Percentiles rank a stretch among this genome's conserved stretches.
Conservation (phyloP, 176 grass and related monocot species). For the Bonia amplexicaulis region DNA sequence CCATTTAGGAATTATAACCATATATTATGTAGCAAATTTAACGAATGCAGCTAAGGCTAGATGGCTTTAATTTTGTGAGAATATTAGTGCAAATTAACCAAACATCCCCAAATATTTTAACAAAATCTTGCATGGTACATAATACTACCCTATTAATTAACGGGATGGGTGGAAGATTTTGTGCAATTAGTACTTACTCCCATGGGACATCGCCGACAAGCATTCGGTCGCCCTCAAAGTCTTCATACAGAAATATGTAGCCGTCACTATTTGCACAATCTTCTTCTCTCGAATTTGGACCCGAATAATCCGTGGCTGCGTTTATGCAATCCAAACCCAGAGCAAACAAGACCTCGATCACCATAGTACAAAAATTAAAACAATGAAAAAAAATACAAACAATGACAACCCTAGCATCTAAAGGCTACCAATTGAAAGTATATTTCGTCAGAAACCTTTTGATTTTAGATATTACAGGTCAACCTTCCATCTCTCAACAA, state of each 20-base stretch:
- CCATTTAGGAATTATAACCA: not conserved
- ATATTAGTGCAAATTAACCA: not conserved
- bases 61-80: not conserved
- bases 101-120: not conserved
- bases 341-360: not conserved
- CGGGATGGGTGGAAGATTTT: not conserved
- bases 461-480: not conserved
- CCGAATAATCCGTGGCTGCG: conserved; percentile 37
- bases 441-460: not conserved
- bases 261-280: not conserved
- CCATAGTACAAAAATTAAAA: not conserved
- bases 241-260: conserved; percentile 81
- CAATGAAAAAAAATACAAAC: not conserved
- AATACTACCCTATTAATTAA: not conserved
- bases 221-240: conserved; percentile 80
- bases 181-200: conserved; percentile 56
- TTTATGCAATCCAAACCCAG: conserved; percentile 1
- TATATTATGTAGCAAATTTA: not conserved
- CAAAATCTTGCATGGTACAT: not conserved
- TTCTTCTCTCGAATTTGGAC: not conserved
- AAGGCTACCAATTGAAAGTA: not conserved
- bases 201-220: conserved; percentile 93
- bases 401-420: not conserved
- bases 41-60: not conserved
- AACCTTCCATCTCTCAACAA: not conserved